phyloP scores from a whole-genome alignment of 208 protist genomes.

The Acanthamoeba sp. region DNA sequence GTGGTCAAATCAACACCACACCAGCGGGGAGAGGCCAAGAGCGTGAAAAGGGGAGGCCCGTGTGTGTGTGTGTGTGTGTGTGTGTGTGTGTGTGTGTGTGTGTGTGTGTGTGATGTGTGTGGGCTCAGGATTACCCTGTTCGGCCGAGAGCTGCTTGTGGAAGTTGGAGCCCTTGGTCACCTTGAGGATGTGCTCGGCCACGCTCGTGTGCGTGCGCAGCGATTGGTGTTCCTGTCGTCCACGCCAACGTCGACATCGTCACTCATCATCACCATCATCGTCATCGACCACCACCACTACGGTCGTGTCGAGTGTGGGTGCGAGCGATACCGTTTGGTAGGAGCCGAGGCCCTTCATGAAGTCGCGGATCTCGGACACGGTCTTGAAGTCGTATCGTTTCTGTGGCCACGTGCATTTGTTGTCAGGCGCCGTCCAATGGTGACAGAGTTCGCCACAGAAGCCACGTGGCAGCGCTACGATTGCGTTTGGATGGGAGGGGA shows the following conservation, averaged over 20 bases:
- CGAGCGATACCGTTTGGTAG: not conserved
- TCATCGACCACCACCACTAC: not conserved
- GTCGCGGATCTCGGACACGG: constrained; percentile 77
- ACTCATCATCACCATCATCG: too few species aligned
- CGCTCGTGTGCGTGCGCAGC: constrained; percentile 82
- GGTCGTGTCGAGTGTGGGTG: not conserved
- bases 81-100: too few species aligned
- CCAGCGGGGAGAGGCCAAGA: too few species aligned
- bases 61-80: too few species aligned
- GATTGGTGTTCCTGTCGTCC: constrained; percentile 84
- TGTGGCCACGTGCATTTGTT: constrained; percentile 58
- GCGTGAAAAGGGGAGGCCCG: too few species aligned
- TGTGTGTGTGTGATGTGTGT: not conserved
- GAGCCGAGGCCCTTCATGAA: constrained; percentile 79
- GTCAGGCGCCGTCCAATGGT: too few species aligned
- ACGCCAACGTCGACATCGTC: too few species aligned
- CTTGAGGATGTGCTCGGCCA: constrained; percentile 79
- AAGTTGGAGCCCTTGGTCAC: constrained; percentile 79
- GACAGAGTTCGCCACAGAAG: not conserved
- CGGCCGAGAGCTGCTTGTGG: constrained; percentile 75
- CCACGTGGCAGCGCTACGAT: not conserved
- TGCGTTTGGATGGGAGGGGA: too few species aligned
- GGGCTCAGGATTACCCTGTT: constrained; percentile 75
- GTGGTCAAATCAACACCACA: not conserved
- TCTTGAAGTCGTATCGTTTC: constrained; percentile 74